Conservation (phyloP, 176 grass and related monocot genomes). For the Oryza rufipogon region DNA sequence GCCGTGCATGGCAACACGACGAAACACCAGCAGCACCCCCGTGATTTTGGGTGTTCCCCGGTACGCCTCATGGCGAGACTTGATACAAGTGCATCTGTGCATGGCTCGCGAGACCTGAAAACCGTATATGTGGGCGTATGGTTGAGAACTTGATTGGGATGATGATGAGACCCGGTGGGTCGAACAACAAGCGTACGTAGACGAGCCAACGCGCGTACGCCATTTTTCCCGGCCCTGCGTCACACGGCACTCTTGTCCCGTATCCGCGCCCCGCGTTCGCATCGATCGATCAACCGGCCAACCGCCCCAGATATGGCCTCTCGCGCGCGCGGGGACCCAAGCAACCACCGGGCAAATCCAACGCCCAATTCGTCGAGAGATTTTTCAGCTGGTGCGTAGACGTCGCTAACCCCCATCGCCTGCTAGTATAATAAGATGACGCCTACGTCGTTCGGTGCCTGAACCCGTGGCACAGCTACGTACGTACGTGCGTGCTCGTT, state of each 20-base stretch:
- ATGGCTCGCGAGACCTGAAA: too few relatives aligned
- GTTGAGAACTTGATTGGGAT: not conserved
- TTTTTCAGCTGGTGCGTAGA: not conserved
- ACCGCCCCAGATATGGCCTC: not conserved
- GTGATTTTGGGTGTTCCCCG: too few relatives aligned
- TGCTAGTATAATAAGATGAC: conserved; percentile 2
- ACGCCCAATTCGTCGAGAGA: not conserved
- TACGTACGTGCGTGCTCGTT: not conserved
- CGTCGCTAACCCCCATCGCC: not conserved
- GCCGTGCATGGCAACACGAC: not conserved
- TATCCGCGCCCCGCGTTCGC: not conserved
- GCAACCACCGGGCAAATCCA: not conserved
- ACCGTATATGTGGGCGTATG: too few relatives aligned
- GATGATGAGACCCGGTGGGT: too few relatives aligned
- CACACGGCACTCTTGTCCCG: not conserved
- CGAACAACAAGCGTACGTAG: not conserved
- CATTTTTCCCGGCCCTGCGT: not conserved
- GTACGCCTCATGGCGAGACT: too few relatives aligned
- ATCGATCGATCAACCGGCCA: not conserved
- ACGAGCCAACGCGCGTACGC: not conserved
- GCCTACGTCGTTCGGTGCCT: not conserved
- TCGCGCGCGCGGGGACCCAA: not conserved
- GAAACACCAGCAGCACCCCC: too few relatives aligned
- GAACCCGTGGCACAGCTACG: not conserved
- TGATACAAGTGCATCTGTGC: too few relatives aligned